Base-by-base conservation (phyloP, 225 moss, liverwort and hornwort genomes). In the Marchantia paleacea region DNA sequence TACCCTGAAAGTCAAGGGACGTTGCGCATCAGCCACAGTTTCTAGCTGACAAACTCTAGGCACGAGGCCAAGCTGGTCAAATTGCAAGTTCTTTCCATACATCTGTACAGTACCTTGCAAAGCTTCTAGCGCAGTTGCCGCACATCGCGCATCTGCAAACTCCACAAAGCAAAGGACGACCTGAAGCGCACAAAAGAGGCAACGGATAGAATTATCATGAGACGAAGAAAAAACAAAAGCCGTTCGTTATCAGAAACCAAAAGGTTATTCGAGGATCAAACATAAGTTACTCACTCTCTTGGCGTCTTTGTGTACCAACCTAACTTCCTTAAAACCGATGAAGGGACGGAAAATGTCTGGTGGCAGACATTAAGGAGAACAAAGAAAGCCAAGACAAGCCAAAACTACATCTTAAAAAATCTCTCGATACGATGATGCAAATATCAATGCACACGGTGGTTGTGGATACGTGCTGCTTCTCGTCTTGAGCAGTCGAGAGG, bases 141-240 rank as follows among this genome's bases (percentile, higher is more conserved):
- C 97, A 87, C 97, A 99, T 89, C 97, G 92, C 57, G 97, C 95
- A 85, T 99, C 97, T 24, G 97, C 97, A 73, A 99, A 99, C 90
- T 99, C 97, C 80, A 99, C 97, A 76, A 99, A 99, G 90, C 97
- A 99, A 52, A 99, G 82, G 0, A 99, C 97, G 63, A 99, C 97
- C 92, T 99, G 95, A n/a, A 84, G 3, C 49, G 18, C 78, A 49
- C 13, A 10, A 66, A 51, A 63, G 64, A 8, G 71, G 1, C 71
- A 20, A 48, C 8, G 39, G 18, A 4, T 24, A 4, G 18, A 19
- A 49, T 31, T 12, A n/a, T 61, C 8, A 55, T 18, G 3, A 28
- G 54, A 16, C 55, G 26, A 2, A 12, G 55, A 7, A 30, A 75
- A 11, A 51, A 28, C 7, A 51, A 20, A 72, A 0, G 22, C 11